Conservation (phyloP, 176 grass and related monocot genomes). For the bread wheat (Triticum aestivum) region DNA sequence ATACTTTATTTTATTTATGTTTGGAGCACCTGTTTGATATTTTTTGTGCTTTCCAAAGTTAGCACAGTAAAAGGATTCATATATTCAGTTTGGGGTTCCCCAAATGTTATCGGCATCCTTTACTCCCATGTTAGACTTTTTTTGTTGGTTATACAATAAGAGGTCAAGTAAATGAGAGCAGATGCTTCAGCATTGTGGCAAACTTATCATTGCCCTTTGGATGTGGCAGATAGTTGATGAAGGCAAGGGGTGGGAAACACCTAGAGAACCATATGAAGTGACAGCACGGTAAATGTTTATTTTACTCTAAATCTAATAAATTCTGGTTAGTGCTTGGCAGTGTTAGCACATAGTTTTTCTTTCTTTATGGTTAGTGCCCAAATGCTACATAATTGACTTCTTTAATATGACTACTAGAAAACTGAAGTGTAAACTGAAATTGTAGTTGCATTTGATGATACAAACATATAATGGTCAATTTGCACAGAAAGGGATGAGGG, state of each 20-base stretch:
- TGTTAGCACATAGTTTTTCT: neutral
- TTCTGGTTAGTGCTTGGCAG: neutral
- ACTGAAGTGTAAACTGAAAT: constrained; percentile 27
- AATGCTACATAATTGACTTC: neutral
- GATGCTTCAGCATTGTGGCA: constrained; percentile 4
- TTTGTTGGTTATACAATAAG: constrained; percentile 21
- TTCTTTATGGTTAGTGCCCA: constrained; percentile 3
- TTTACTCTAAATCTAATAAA: constrained; percentile 4
- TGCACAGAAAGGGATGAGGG: neutral
- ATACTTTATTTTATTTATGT: neutral
- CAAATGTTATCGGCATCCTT: neutral
- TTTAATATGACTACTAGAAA: constrained; percentile 14
- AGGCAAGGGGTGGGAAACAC: constrained; percentile 95
- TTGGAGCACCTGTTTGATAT: neutral
- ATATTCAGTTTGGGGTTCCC: neutral
- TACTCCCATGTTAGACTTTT: neutral
- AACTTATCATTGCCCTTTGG: constrained; percentile 12
- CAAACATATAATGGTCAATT: neutral
- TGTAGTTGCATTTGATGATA: neutral
- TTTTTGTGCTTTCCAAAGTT: neutral
- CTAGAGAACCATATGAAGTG: constrained; percentile 97
- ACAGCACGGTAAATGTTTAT: constrained; percentile 59
- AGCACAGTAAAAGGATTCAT: neutral
- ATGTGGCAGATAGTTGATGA: constrained; percentile 69
- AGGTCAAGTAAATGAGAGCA: neutral